Conservation (phyloP, 345 rosid species). For the Sisymbrium altissimum region DNA sequence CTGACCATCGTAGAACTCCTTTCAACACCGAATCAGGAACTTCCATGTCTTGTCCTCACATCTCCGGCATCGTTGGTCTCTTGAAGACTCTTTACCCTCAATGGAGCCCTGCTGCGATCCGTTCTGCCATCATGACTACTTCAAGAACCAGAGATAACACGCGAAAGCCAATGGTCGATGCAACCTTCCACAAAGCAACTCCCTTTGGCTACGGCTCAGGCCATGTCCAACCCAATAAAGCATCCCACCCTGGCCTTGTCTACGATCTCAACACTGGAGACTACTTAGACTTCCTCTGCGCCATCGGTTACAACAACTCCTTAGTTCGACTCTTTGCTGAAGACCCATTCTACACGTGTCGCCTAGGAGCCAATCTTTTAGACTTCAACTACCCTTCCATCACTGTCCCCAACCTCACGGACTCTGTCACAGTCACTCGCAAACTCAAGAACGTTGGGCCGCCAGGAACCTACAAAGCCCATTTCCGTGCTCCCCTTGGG, state of each 20-base stretch:
- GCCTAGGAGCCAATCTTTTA: constrained; percentile 34
- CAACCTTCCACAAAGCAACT: constrained; percentile 37
- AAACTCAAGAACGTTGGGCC: constrained; percentile 69
- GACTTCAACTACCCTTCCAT: constrained; percentile 82
- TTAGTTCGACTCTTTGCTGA: constrained; percentile 32
- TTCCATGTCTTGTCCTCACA: constrained; percentile 67
- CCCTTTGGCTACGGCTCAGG: constrained; percentile 68
- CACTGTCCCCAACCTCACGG: constrained; percentile 36
- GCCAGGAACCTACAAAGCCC: constrained; percentile 48
- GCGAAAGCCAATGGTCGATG: constrained; percentile 39
- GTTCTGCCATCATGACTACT: constrained; percentile 60
- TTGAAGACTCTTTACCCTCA: constrained; percentile 41
- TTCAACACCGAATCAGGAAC: constrained; percentile 47
- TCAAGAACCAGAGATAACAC: constrained; percentile 66
- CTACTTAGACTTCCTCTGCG: constrained; percentile 70
- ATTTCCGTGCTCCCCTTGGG: constrained; percentile 39
- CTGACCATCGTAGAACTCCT: constrained; percentile 41
- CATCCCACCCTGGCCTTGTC: constrained; percentile 66
- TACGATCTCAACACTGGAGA: constrained; percentile 51
- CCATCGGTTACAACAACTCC: constrained; percentile 53
- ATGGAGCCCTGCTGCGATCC: constrained; percentile 58
- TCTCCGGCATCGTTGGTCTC: constrained; percentile 51
- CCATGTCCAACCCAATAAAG: constrained; percentile 73
- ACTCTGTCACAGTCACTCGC: constrained; percentile 38
- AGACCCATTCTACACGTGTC: constrained; percentile 34